Evolutionary conservation across 2,329 filamentous ascomycete genomes (phyloP), one percentile per base, ranked within the genome.

Genomic region (Aphanocladium album): DNA sequence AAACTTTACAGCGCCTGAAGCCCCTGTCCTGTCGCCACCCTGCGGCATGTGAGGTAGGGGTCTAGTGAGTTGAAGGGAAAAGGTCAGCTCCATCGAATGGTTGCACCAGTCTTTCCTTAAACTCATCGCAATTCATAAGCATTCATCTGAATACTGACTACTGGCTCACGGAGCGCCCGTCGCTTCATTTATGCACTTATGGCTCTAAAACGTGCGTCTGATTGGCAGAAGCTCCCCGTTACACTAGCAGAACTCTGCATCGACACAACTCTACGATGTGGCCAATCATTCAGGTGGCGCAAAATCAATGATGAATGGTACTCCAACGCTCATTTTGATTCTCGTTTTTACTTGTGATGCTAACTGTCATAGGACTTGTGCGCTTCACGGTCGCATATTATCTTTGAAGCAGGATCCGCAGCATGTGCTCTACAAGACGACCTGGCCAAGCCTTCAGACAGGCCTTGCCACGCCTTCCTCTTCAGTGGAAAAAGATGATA

Each of bases 221-320:
- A 91, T 71, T 99, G 95, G 95, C 86, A 86, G 65, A 96, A 90
- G 77, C 77, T 99, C 66, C 92, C 95, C 25, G 79, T 97, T 45
- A 89, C 82, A 63, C 77, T 96, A 37, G 84, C 87, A 4, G 95
- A 99, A 72, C 83, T 99, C 4, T 97, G 91, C 72, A 92, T 99
- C 66, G 91, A 96, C 68, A 99, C 93, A 0, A 96, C 92, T 0
- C 79, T 99, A 37, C 88, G 93, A 64, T 99, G 95, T 72, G 95
- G 95, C 3, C 95, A 99, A 73, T 96, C 93, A 0, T 99, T 99
- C 68, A 88, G 93, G 78, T 99, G 95, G 95, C 89, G 88, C 63
- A 92, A 93, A 71, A 85, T 91, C 53, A 83, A 86, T 47, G 86
- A 93, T 72, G 89, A 93, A 79, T 99, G 95, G 95, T 90, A 68